These are phyloP conservation scores for Areca catechu DNA, from an alignment of 176 grass and related monocot genomes.

Conservation along the genomic window DNA sequence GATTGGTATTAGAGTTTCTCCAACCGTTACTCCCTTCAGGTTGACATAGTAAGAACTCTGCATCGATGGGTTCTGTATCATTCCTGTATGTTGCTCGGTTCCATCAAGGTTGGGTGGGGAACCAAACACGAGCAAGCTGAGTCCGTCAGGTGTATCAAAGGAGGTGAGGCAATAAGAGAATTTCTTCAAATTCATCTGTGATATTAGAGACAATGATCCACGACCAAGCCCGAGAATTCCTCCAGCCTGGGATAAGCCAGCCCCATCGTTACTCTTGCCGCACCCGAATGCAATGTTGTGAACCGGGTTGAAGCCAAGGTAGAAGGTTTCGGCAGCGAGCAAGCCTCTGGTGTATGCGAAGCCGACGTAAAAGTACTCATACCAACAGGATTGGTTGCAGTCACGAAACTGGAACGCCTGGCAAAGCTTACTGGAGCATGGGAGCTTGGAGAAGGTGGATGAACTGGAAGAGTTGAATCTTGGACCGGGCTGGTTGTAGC, in stretches of 20 bases:
- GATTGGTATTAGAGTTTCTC: conserved; percentile 30
- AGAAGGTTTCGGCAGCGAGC: conserved; percentile 40
- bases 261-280: conserved; percentile 38
- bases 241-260: background rate
- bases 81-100: conserved; percentile 3
- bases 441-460: conserved; percentile 38
- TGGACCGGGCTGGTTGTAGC: conserved; percentile 36
- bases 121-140: conserved; percentile 43
- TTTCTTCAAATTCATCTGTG: conserved; percentile 42
- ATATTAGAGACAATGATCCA: conserved; percentile 40
- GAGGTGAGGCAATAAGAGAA: conserved; percentile 74
- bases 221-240: conserved; percentile 62
- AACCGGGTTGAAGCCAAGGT: conserved; percentile 34
- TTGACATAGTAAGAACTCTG: conserved; percentile 51
- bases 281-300: conserved; percentile 46
- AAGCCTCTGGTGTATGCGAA: conserved; percentile 30
- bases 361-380: conserved; percentile 57
- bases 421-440: conserved; percentile 44
- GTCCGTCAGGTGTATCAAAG: conserved; percentile 17
- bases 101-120: conserved; percentile 28
- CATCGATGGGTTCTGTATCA: conserved; percentile 25
- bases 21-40: conserved; percentile 52
- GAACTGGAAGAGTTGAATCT: conserved; percentile 37
- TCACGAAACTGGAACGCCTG: conserved; percentile 16
- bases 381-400: conserved; percentile 54